A percentile compares a stretch with the other conserved stretches of the same genome.
phyloP scores from a whole-genome alignment of 805 yeast species.

The Suhomyces pyralidae region DNA sequence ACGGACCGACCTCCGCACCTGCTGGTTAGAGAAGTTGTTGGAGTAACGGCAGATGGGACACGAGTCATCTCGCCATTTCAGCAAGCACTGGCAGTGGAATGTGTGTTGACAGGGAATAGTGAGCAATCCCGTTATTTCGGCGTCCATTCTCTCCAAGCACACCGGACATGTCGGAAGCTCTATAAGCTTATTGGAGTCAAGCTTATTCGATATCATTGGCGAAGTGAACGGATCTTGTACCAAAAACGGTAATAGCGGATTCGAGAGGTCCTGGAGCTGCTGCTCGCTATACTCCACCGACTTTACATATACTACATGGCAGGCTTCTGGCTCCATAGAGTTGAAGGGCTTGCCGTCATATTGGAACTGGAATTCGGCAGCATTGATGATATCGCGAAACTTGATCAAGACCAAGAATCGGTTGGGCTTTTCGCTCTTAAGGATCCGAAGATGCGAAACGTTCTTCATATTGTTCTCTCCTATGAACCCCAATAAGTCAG shows the following conservation, averaged over 20 bases:
- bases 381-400: conserved; percentile 53
- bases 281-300: conserved; percentile 43
- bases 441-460: conserved; percentile 69
- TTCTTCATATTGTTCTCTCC: conserved; percentile 56
- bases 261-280: conserved; percentile 30
- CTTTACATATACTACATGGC: conserved; percentile 72
- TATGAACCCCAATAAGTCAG: conserved; percentile 77
- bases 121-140: conserved; percentile 71
- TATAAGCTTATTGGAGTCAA: conserved; percentile 14
- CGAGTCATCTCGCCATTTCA: conserved; percentile 85
- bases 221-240: conserved; percentile 71
- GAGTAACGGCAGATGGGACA: conserved; percentile 91
- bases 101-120: conserved; percentile 94
- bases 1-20: conserved; percentile 28
- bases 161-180: conserved; percentile 94
- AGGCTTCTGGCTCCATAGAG: conserved; percentile 84
- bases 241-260: conserved; percentile 56
- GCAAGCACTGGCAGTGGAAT: conserved; percentile 83
- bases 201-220: conserved; percentile 10
- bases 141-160: conserved; percentile 84
- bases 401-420: conserved; percentile 77
- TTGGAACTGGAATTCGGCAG: conserved; percentile 60
- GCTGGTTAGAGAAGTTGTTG: conserved; percentile 38
- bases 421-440: conserved; percentile 62
- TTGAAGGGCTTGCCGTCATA: conserved; percentile 76